phyloP scores from a whole-genome alignment of 2,329 filamentous ascomycete species.

The Davidsoniella virescens region DNA sequence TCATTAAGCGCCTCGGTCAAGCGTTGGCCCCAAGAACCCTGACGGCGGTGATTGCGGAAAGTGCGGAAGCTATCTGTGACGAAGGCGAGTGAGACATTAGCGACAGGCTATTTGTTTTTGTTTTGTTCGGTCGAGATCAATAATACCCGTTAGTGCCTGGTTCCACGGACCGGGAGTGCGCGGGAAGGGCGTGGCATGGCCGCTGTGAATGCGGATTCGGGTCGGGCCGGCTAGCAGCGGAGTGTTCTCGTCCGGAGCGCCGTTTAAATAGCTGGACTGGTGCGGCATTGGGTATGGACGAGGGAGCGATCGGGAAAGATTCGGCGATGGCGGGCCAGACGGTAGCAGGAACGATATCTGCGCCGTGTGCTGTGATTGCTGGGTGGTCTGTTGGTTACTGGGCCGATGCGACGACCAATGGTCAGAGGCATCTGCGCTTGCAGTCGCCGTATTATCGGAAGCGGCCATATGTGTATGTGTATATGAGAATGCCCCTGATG shows the following conservation, averaged over 20 bases:
- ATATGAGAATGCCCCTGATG: no score
- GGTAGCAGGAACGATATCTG: slow-evolving; percentile 11
- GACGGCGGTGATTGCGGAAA: slow-evolving; percentile 37
- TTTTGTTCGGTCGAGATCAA: no score
- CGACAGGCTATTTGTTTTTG: no score
- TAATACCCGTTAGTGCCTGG: slow-evolving; percentile 29
- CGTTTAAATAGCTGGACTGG: slow-evolving; percentile 4
- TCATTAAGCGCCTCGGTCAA: slow-evolving; percentile 43
- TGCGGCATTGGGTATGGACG: slow-evolving; percentile 12
- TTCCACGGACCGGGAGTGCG: slow-evolving; percentile 19
- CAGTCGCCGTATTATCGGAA: no score
- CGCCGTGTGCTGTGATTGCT: neutral
- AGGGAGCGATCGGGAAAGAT: slow-evolving; percentile 12
- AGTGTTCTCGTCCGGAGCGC: slow-evolving; percentile 27
- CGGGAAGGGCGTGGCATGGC: slow-evolving; percentile 14
- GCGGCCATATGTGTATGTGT: no score
- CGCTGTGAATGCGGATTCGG: slow-evolving; percentile 26
- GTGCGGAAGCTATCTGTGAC: slow-evolving; percentile 19
- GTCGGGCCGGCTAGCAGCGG: slow-evolving; percentile 28
- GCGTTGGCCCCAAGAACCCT: slow-evolving; percentile 42
- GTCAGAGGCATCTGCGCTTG: no score
- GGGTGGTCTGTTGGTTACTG: no score
- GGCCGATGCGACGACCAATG: no score
- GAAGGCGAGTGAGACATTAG: neutral
- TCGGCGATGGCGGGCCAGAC: slow-evolving; percentile 8